These are phyloP conservation scores for Camillea tinctor DNA, from an alignment of 2,329 filamentous ascomycete species.

Conservation along the genomic window DNA sequence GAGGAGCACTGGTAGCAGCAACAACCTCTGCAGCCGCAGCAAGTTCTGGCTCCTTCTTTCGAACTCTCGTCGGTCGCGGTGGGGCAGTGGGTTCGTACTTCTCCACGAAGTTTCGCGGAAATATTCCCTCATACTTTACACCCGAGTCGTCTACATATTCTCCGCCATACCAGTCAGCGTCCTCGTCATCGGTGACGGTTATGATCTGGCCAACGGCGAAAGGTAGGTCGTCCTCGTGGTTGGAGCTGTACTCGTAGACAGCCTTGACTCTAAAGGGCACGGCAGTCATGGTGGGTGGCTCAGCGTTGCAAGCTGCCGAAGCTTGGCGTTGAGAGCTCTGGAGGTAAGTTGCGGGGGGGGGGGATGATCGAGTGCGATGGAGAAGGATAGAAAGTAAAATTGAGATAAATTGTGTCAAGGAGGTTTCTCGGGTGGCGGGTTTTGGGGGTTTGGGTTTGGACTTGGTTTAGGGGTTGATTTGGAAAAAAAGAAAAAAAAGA, in stretches of 20 bases:
- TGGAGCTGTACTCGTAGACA: constrained; percentile 88
- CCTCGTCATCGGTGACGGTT: constrained; percentile 88
- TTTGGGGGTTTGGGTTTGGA: neutral
- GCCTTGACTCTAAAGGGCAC: constrained; percentile 91
- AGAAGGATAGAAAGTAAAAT: neutral
- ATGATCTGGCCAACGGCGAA: constrained; percentile 87
- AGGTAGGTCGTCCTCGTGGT: constrained; percentile 90
- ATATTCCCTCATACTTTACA: constrained; percentile 77
- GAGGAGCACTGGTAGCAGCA: constrained; percentile 36
- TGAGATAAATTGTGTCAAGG: constrained; percentile 1
- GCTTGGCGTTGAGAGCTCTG: constrained; percentile 13
- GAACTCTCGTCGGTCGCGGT: constrained; percentile 74
- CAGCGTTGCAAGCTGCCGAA: constrained; percentile 22
- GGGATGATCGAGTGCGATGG: constrained; percentile 10
- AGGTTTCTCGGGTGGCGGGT: neutral
- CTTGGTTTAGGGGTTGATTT: too few relatives aligned
- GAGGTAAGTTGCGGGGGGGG: constrained; percentile 19
- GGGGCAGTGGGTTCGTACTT: constrained; percentile 90
- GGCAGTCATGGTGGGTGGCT: constrained; percentile 58
- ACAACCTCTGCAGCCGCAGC: constrained; percentile 37
- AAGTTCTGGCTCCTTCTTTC: constrained; percentile 61
- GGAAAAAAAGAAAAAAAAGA: neutral
- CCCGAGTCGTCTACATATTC: constrained; percentile 80
- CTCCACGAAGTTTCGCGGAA: constrained; percentile 96
- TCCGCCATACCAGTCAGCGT: constrained; percentile 90